A percentile compares a stretch with the other conserved stretches of the same genome.
Evolutionary conservation across 176 grass and related monocot species (phyloP).

Genomic region (Dendrocalamus sinicus): DNA sequence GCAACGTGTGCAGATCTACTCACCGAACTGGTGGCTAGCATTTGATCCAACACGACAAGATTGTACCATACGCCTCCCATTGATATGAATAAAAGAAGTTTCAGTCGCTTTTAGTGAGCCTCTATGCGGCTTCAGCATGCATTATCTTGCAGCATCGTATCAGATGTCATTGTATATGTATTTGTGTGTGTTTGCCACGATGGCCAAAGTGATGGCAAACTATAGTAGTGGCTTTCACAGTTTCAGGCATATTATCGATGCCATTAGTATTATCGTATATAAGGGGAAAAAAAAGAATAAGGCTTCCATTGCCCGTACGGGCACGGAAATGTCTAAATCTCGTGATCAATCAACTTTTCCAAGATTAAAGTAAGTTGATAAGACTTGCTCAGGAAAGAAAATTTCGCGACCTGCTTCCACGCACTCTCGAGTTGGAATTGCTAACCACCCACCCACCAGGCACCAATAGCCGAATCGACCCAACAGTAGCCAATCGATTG

Average conservation of each 20-base stretch:
- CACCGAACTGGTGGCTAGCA: constrained; percentile 6
- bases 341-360: not conserved
- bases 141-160: constrained; percentile 17
- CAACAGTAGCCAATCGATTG: not conserved
- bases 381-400: not conserved
- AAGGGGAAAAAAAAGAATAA: not conserved
- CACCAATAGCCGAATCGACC: not conserved
- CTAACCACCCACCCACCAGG: not conserved
- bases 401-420: not conserved
- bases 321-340: not conserved
- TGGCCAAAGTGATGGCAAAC: constrained; percentile 18
- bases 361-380: not conserved
- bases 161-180: not conserved
- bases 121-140: not conserved
- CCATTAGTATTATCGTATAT: not conserved
- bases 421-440: not conserved
- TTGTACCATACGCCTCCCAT: not conserved
- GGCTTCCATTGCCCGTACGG: not conserved
- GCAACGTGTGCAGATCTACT: constrained; percentile 1
- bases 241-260: not conserved
- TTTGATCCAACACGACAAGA: not conserved
- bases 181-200: constrained; percentile 13
- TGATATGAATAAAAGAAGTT: constrained; percentile 3
- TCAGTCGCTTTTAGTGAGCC: constrained; percentile 19
- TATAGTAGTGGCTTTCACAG: not conserved